A percentile compares a stretch with the other conserved stretches of the same genome.
Evolutionary conservation across 805 yeast genomes (phyloP).

Genomic region (Ogataea salicorniae): DNA sequence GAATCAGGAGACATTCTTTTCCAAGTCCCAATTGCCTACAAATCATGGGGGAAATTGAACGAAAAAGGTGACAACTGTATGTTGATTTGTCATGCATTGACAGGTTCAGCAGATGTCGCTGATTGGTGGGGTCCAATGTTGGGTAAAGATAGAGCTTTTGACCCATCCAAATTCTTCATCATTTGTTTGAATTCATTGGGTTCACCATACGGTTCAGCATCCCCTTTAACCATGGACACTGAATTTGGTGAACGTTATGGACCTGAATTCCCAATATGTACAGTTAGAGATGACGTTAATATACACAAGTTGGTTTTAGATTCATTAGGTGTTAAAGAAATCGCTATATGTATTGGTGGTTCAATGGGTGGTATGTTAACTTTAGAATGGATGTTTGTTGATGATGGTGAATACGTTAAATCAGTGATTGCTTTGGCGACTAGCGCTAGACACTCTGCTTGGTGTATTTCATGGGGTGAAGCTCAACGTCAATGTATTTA

Average conservation of each 20-base stretch:
- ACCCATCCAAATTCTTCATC: conserved; percentile 80
- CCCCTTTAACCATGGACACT: conserved; percentile 82
- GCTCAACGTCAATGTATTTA: conserved; percentile 96
- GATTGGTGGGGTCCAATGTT: conserved; percentile 99
- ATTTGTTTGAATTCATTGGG: conserved; percentile 91
- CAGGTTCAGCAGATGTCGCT: conserved; percentile 91
- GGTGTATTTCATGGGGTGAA: conserved; percentile 99
- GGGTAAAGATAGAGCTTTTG: conserved; percentile 84
- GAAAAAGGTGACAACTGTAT: conserved; percentile 65
- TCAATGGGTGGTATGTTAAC: conserved; percentile 99
- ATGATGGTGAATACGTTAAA: conserved; percentile 61
- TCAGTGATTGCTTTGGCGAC: conserved; percentile 83
- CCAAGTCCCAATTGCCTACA: conserved; percentile 88
- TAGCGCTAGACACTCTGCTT: conserved; percentile 90
- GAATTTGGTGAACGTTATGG: conserved; percentile 76
- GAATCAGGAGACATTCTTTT: conserved; percentile 76
- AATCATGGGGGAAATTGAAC: conserved; percentile 90
- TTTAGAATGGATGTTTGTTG: conserved; percentile 71
- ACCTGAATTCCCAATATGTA: conserved; percentile 90
- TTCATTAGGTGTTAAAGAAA: conserved; percentile 65
- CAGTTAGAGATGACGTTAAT: conserved; percentile 87
- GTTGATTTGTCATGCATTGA: conserved; percentile 92
- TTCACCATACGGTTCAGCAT: conserved; percentile 93
- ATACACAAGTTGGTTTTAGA: conserved; percentile 77
- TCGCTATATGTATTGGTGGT: conserved; percentile 90